Evolutionary conservation across 1,284 basidiomycete species (phyloP).

Genomic region (Coniophora puteana): DNA sequence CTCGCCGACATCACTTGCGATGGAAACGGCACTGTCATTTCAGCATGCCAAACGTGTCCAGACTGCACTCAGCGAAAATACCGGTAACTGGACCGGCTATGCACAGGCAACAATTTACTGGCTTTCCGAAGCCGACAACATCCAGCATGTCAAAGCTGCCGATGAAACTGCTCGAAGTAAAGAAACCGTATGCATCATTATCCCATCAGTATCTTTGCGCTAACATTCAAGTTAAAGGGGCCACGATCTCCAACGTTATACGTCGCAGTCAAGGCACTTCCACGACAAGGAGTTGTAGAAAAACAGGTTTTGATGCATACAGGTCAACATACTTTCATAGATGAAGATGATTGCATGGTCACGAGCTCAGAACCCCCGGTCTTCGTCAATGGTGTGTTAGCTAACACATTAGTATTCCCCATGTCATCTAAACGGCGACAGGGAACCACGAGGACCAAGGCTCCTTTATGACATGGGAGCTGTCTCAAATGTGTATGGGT

Average conservation of each 20-base stretch:
- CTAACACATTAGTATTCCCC: too few relatives aligned
- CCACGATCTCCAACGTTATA: slow-evolving; percentile 53
- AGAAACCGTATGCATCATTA: background rate
- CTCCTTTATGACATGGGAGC: too few relatives aligned
- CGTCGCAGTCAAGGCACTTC: slow-evolving; percentile 67
- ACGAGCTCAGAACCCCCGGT: too few relatives aligned
- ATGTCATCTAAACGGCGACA: too few relatives aligned
- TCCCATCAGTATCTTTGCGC: slow-evolving; percentile 5
- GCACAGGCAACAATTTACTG: slow-evolving; percentile 67
- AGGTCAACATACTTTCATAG: slow-evolving; percentile 44
- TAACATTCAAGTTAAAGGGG: slow-evolving; percentile 8
- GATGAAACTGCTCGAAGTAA: slow-evolving; percentile 28
- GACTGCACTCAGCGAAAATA: slow-evolving; percentile 49
- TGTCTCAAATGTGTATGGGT: too few relatives aligned
- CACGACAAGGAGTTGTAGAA: slow-evolving; percentile 72
- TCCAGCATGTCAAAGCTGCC: slow-evolving; percentile 41
- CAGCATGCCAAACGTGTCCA: slow-evolving; percentile 81
- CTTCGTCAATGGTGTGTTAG: too few relatives aligned
- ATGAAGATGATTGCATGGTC: slow-evolving; percentile 55
- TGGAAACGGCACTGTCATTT: slow-evolving; percentile 71
- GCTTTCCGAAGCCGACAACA: slow-evolving; percentile 40
- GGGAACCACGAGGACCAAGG: too few relatives aligned
- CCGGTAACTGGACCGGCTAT: slow-evolving; percentile 62
- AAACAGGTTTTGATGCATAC: slow-evolving; percentile 71
- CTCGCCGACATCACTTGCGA: slow-evolving; percentile 47